Base-by-base conservation (phyloP, 768 basidiomycete genomes). In the Tylopilus intermedius region DNA sequence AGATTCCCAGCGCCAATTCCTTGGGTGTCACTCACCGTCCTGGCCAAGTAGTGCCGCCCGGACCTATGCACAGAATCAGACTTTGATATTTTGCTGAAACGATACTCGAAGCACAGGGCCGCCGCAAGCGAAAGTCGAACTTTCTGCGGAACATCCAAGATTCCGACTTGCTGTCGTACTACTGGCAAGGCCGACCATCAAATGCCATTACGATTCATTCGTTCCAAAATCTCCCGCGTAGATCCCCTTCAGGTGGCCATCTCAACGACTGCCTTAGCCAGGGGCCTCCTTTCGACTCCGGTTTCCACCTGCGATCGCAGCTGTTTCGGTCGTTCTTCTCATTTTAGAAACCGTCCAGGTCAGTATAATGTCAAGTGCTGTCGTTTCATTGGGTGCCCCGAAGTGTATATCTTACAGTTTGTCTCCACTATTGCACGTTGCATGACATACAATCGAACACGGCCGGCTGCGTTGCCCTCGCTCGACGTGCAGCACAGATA, bases 321-420 rank as follows among this genome's bases (percentile, higher is more conserved):
- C 74, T 0, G 66, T 75, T 5, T 68, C 69, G 0, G 54, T 77
- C 4, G 58, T 79, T 14, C 63, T 78, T 21, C 64, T 74, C 10
- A 75, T 79, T 14, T 65, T 79, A 47, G 65, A 78, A 56, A 77
- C 75, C 0, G 62, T 77, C 21, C 74, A 79, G 68, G 78, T 76
- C 42, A 58, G 67, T 43, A 9, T 21, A 29, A 2, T 5, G 1
- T 47, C 8, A 4, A 5, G 8, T 11, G 18, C 22, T 29, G 2
- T 46, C n/a, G 32, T 49, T 40, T 7, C 11, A 8, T 21, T 5
- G 18, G 0, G 38, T 40, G 15, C 4, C 26, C 13, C 24, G 21
- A 7, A 10, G 50, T 15, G 8, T n/a, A 1, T 38, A 6, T 33
- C 14, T 46, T 1, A 38, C 37, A 44, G n/a, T 21, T 10, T 21